These are phyloP conservation scores for Termitomyces sp. DNA, from an alignment of 768 basidiomycete species.

Conservation along the genomic window DNA sequence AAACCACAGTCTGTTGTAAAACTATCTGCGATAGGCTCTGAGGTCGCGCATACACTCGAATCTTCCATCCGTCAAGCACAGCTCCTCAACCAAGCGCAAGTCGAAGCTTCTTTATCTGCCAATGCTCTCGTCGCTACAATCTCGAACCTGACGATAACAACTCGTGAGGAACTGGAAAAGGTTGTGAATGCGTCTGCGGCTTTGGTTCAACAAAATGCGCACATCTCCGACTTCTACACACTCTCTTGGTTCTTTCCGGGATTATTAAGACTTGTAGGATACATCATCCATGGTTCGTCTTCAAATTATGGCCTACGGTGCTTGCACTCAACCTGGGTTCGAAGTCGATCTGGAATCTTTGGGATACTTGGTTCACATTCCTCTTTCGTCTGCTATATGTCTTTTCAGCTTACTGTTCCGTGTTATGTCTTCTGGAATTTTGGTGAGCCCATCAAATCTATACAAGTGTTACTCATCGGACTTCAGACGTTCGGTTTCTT, in stretches of 20 bases:
- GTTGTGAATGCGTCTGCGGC: conserved; percentile 41
- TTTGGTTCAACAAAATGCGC: conserved; percentile 24
- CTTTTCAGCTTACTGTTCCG: conserved; percentile 29
- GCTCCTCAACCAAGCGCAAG: conserved; percentile 26
- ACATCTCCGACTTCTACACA: conserved; percentile 13
- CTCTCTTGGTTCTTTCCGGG: conserved; percentile 2
- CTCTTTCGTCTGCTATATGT: conserved; percentile 24
- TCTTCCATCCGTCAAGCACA: conserved; percentile 16
- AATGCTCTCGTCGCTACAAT: conserved; percentile 31
- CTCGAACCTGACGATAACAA: conserved; percentile 31
- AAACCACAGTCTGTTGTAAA: conserved; percentile 16
- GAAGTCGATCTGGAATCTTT: conserved; percentile 27
- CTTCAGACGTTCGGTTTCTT: conserved; percentile 9
- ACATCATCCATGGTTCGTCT: conserved; percentile 9
- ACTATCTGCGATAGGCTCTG: conserved; percentile 17
- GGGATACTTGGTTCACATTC: conserved; percentile 21
- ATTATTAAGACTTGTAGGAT: conserved; percentile 6
- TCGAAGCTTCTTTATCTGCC: conserved; percentile 31
- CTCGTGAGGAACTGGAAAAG: conserved; percentile 40
- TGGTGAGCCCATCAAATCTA: conserved; percentile 30
- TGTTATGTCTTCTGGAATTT: conserved; percentile 31
- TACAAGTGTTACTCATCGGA: not conserved
- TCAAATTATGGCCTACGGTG: not conserved
- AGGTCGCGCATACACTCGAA: conserved; percentile 27
- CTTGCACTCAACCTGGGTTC: not conserved